Percentiles rank a stretch among this genome's conserved stretches.
phyloP scores from a whole-genome alignment of 441 rosid species.

The Erysimum cheiri region DNA sequence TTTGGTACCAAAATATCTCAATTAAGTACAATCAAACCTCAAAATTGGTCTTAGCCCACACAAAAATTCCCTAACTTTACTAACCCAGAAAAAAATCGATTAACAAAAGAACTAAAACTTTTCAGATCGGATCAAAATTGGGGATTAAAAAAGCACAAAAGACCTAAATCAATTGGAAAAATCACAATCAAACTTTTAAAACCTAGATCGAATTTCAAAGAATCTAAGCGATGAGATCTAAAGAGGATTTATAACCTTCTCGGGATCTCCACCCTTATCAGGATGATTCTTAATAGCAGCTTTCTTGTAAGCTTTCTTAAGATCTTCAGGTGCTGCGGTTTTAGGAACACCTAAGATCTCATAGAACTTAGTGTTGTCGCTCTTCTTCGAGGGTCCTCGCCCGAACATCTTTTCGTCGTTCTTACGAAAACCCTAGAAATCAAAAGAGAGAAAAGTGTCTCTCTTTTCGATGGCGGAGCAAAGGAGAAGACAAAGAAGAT shows the following conservation, averaged over 20 bases:
- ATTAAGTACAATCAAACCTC: slow-evolving; percentile 1
- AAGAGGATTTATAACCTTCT: slow-evolving; percentile 44
- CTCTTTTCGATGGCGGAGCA: slow-evolving; percentile 25
- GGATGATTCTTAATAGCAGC: slow-evolving; percentile 95
- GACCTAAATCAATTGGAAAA: slow-evolving; percentile 8
- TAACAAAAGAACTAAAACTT: background rate
- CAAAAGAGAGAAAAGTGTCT: background rate
- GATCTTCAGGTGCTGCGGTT: slow-evolving; percentile 67
- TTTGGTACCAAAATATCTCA: background rate
- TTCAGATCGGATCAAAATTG: slow-evolving; percentile 19
- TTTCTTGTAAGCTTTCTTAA: slow-evolving; percentile 88
- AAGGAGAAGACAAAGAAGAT: slow-evolving; percentile 5
- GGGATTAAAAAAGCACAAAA: background rate
- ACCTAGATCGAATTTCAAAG: slow-evolving; percentile 2
- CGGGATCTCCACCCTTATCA: slow-evolving; percentile 93
- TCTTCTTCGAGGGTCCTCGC: slow-evolving; percentile 68
- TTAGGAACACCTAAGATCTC: slow-evolving; percentile 77
- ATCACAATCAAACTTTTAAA: background rate
- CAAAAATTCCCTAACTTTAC: background rate
- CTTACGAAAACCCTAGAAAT: slow-evolving; percentile 51
- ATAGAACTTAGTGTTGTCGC: slow-evolving; percentile 69
- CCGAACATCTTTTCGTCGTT: slow-evolving; percentile 61
- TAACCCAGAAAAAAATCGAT: background rate
- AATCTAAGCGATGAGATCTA: slow-evolving; percentile 24
- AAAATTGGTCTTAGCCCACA: background rate